phyloP scores from a whole-genome alignment of 768 basidiomycete species.

The Rhodotorula kratochvilovae region DNA sequence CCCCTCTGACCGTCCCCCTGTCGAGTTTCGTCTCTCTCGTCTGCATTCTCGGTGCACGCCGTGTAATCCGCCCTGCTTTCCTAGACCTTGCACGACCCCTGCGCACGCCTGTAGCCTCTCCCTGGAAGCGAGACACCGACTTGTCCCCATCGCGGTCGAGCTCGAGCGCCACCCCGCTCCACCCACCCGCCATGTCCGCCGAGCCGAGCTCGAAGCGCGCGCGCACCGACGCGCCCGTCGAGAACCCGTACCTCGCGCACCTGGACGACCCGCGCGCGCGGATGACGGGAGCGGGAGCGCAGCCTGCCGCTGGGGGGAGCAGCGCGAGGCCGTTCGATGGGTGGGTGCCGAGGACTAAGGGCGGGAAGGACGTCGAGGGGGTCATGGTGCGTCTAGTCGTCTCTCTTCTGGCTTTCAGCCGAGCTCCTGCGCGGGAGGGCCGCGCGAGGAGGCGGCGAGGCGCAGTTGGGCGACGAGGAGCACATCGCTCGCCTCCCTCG shows the following conservation, averaged over 20 bases:
- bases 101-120: too few species aligned
- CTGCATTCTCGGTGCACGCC: too few species aligned
- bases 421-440: background rate
- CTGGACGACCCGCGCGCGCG: constrained; percentile 27
- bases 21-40: too few species aligned
- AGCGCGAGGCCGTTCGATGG: constrained; percentile 61
- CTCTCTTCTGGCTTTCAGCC: background rate
- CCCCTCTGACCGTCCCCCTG: too few species aligned
- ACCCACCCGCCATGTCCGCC: background rate
- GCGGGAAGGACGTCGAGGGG: constrained; percentile 60
- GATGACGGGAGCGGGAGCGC: constrained; percentile 10
- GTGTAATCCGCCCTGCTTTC: too few species aligned
- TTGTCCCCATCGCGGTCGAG: background rate
- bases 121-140: too few species aligned
- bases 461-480: too few species aligned
- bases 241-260: constrained; percentile 60
- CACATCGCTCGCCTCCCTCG: background rate
- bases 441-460: too few species aligned
- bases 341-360: constrained; percentile 66
- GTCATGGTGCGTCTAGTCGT: constrained; percentile 62
- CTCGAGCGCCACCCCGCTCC: background rate
- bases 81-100: too few species aligned
- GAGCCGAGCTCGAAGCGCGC: constrained; percentile 29
- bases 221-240: constrained; percentile 22
- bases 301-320: too few species aligned